Conservation (phyloP, 768 basidiomycete genomes). For the Amanita molliuscula region DNA sequence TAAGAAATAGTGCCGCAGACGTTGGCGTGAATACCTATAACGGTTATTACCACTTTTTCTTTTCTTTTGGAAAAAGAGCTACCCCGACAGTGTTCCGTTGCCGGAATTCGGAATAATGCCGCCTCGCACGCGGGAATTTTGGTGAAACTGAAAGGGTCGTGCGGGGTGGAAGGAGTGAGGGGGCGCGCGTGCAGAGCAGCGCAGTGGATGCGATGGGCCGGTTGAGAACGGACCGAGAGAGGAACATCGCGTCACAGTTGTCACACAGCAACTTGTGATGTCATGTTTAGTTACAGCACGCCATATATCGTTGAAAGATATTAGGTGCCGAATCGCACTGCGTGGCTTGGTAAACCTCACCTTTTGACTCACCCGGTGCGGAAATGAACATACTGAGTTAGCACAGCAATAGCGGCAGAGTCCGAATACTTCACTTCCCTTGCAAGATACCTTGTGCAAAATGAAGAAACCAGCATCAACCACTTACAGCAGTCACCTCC, state of each 20-base stretch:
- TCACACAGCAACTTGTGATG: too few relatives aligned
- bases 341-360: too few relatives aligned
- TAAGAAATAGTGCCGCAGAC: constrained; percentile 76
- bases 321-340: too few relatives aligned
- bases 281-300: too few relatives aligned
- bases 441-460: too few relatives aligned
- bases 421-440: too few relatives aligned
- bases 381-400: too few relatives aligned
- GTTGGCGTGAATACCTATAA: constrained; percentile 84
- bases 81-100: constrained; percentile 27
- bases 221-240: background rate
- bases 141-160: background rate
- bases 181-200: background rate
- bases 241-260: background rate
- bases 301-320: too few relatives aligned
- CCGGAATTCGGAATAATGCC: constrained; percentile 18
- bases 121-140: background rate
- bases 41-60: background rate
- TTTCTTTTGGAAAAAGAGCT: constrained; percentile 6
- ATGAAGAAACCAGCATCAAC: too few relatives aligned
- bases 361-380: too few relatives aligned
- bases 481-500: too few relatives aligned
- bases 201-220: background rate
- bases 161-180: background rate
- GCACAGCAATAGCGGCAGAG: too few relatives aligned